A percentile compares a stretch with the other conserved stretches of the same genome.
These are phyloP conservation scores for Epichloe elymi DNA, from an alignment of 2,329 filamentous ascomycete species.

Conservation along the genomic window DNA sequence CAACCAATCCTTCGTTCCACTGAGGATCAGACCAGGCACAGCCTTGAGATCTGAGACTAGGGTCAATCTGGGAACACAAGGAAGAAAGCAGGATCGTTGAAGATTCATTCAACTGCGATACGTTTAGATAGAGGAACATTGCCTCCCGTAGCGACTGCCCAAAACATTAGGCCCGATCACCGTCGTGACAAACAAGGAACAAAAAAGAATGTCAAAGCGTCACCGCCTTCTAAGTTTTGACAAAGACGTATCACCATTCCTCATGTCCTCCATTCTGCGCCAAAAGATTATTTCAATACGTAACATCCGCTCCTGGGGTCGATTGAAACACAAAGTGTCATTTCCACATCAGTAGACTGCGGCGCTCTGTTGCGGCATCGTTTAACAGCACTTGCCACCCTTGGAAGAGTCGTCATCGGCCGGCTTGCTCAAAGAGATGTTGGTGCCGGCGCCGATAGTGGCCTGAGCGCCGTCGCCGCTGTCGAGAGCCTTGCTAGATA, in stretches of 20 bases:
- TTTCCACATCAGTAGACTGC: not conserved
- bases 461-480: constrained; percentile 71
- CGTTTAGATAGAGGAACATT: constrained; percentile 21
- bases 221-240: constrained; percentile 26
- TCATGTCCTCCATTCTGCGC: constrained; percentile 19
- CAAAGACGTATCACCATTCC: constrained; percentile 21
- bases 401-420: constrained; percentile 64
- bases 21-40: not conserved
- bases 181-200: constrained; percentile 25
- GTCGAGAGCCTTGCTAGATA: constrained; percentile 93
- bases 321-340: constrained; percentile 22
- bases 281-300: constrained; percentile 17
- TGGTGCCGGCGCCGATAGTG: constrained; percentile 65
- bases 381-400: constrained; percentile 70
- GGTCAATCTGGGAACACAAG: not conserved
- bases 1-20: not conserved
- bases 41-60: not conserved
- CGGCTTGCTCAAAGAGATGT: constrained; percentile 78
- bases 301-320: constrained; percentile 20
- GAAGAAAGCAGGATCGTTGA: constrained; percentile 13
- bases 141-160: constrained; percentile 22
- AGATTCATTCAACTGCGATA: constrained; percentile 23
- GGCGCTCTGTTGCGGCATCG: constrained; percentile 10
- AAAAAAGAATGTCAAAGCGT: constrained; percentile 27
- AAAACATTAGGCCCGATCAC: constrained; percentile 23